phyloP scores from a whole-genome alignment of 2,329 filamentous ascomycete genomes.

The Furcasterigmium sp. region DNA sequence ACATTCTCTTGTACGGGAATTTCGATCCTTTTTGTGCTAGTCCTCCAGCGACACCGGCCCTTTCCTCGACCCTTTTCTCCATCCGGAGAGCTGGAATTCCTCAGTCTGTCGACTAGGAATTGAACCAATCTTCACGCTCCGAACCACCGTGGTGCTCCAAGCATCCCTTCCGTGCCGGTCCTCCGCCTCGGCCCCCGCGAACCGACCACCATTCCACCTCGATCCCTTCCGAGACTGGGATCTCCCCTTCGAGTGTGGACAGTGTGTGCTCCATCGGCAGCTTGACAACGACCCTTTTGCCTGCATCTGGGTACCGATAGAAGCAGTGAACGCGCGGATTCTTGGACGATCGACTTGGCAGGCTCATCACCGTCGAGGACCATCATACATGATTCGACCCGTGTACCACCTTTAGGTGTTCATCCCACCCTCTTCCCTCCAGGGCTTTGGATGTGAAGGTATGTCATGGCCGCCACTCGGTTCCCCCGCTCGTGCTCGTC shows the following conservation, averaged over 20 bases:
- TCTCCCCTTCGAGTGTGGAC: neutral
- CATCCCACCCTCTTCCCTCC: neutral
- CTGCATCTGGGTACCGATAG: neutral
- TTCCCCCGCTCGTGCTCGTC: conserved; percentile 2
- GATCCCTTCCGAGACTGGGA: conserved; percentile 16
- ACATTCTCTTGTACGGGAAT: conserved; percentile 30
- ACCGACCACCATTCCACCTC: conserved; percentile 10
- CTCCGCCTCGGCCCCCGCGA: conserved; percentile 8
- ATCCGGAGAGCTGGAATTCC: conserved; percentile 28
- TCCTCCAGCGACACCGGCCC: conserved; percentile 4
- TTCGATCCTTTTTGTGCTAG: conserved; percentile 16
- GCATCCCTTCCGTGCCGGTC: conserved; percentile 27
- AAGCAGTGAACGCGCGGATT: no score
- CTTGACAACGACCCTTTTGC: neutral
- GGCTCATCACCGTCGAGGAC: neutral
- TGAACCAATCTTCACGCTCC: conserved; percentile 22
- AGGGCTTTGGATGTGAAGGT: conserved; percentile 11
- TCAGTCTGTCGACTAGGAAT: conserved; percentile 37
- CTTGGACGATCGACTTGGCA: neutral
- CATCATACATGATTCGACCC: conserved; percentile 10
- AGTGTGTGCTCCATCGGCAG: neutral
- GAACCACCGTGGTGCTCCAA: conserved; percentile 21
- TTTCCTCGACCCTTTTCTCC: conserved; percentile 10
- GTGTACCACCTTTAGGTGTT: conserved; percentile 9
- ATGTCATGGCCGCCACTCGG: conserved; percentile 6